phyloP scores from a whole-genome alignment of 176 grass and related monocot species.

The Lolium rigidum region DNA sequence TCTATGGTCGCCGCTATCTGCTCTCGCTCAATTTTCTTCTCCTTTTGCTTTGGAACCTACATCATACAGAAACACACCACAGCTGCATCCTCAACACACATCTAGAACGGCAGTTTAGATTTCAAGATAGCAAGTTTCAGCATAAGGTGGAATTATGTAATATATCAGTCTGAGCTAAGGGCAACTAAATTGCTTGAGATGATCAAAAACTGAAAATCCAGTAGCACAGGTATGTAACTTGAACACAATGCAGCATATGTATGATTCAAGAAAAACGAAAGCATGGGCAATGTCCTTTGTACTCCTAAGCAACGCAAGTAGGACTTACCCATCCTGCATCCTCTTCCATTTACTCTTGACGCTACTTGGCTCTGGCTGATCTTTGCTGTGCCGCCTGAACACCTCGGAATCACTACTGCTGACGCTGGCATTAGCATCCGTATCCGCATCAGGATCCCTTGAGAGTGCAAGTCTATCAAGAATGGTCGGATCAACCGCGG shows the following conservation, averaged over 20 bases:
- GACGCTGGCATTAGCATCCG: not conserved
- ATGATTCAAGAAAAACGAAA: too few relatives aligned
- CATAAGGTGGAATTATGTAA: not conserved
- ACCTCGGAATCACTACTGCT: not conserved
- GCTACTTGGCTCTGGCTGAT: not conserved
- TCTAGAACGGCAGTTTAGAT: not conserved
- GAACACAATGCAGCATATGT: too few relatives aligned
- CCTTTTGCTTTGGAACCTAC: not conserved
- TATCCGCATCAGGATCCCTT: not conserved
- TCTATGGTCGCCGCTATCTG: not conserved
- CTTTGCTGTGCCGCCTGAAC: not conserved
- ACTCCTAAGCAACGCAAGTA: not conserved
- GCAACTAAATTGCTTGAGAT: not conserved
- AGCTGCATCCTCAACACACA: not conserved
- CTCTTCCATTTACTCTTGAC: not conserved
- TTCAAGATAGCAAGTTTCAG: not conserved
- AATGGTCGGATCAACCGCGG: slow-evolving; percentile 26
- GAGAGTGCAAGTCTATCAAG: slow-evolving; percentile 53
- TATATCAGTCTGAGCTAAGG: not conserved
- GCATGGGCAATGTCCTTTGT: too few relatives aligned
- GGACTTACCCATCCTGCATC: not conserved
- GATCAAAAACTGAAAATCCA: not conserved
- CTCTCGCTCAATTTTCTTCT: not conserved
- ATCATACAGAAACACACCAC: not conserved
- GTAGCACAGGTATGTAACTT: too few relatives aligned